Conservation (phyloP, 2,329 filamentous ascomycete genomes). For the Diaporthe aspalathi region DNA sequence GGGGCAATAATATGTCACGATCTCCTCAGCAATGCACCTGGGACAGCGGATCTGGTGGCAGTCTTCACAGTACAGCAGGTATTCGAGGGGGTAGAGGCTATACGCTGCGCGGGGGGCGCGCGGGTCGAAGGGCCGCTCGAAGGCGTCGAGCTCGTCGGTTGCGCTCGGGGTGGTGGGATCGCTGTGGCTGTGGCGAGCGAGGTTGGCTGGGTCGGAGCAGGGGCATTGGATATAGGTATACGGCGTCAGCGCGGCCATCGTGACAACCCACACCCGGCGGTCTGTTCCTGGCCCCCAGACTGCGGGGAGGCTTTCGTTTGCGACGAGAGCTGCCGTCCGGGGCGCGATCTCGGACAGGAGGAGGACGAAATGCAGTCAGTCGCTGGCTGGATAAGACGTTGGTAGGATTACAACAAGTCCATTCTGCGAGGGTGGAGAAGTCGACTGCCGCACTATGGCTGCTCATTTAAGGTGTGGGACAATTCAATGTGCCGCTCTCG, state of each 20-base stretch:
- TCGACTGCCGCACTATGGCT: background rate
- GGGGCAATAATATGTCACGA: slow-evolving; percentile 94
- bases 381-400: background rate
- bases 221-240: slow-evolving; percentile 77
- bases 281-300: no score
- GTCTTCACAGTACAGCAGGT: slow-evolving; percentile 96
- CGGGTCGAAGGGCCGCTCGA: slow-evolving; percentile 87
- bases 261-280: background rate
- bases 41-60: slow-evolving; percentile 96
- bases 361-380: no score
- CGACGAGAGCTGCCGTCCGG: background rate
- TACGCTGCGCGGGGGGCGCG: slow-evolving; percentile 87
- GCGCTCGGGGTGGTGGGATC: slow-evolving; percentile 36
- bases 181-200: slow-evolving; percentile 46
- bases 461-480: background rate
- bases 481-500: background rate
- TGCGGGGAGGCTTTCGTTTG: background rate
- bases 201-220: slow-evolving; percentile 63
- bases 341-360: background rate
- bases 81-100: slow-evolving; percentile 91
- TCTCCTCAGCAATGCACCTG: slow-evolving; percentile 91
- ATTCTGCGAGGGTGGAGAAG: background rate
- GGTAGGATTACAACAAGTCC: background rate
- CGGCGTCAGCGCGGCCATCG: slow-evolving; percentile 65
- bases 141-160: slow-evolving; percentile 66